These are phyloP conservation scores for Pinus albicaulis DNA, from an alignment of 75 land plant species.

Conservation along the genomic window DNA sequence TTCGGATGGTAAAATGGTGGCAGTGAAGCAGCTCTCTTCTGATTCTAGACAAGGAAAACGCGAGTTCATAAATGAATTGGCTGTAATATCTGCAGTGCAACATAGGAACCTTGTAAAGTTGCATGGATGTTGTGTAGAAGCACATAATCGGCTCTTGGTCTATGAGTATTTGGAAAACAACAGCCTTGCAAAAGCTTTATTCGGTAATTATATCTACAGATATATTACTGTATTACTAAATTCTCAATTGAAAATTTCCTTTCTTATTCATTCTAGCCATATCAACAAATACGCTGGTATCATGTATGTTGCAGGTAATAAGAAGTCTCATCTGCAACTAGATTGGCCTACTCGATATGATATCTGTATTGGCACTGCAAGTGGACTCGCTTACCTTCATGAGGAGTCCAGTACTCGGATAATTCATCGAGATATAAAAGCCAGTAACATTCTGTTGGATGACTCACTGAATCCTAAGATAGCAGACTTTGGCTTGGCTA, in stretches of 20 bases:
- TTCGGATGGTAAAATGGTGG: constrained; percentile 14
- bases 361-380: constrained; percentile 61
- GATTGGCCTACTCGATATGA: constrained; percentile 50
- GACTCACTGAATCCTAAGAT: constrained; percentile 66
- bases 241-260: too few relatives aligned
- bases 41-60: constrained; percentile 15
- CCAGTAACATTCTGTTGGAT: constrained; percentile 88
- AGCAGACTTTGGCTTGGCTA: constrained; percentile 94
- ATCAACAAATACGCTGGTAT: too few relatives aligned
- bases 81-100: constrained; percentile 20
- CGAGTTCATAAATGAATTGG: constrained; percentile 26
- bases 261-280: too few relatives aligned
- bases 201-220: constrained; percentile 8
- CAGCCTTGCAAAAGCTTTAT: constrained; percentile 19
- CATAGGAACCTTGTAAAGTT: constrained; percentile 25
- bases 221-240: neutral
- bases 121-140: constrained; percentile 25
- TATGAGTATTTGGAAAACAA: constrained; percentile 20
- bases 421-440: constrained; percentile 87
- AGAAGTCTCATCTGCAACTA: too few relatives aligned
- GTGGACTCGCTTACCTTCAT: constrained; percentile 84
- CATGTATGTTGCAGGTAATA: neutral
- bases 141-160: constrained; percentile 14
- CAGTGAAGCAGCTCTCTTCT: constrained; percentile 15
- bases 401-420: constrained; percentile 74